A percentile compares a stretch with the other conserved stretches of the same genome.
phyloP scores from a whole-genome alignment of 345 rosid genomes.

The Hibiscus trionum region DNA sequence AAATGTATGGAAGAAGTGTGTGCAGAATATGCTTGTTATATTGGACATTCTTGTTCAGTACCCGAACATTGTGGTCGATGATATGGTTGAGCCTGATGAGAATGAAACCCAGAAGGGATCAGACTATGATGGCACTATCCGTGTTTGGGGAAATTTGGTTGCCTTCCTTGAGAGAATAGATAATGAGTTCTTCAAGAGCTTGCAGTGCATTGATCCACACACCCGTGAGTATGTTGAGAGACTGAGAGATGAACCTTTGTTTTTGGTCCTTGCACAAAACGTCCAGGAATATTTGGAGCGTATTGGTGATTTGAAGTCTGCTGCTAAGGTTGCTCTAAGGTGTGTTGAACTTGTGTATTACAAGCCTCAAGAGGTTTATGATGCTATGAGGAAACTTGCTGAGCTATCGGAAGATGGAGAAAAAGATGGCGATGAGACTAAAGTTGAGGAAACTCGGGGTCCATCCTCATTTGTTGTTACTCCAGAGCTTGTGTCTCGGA shows the following conservation, averaged over 20 bases:
- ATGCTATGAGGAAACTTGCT: conserved; percentile 88
- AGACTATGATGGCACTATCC: conserved; percentile 53
- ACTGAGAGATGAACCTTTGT: conserved; percentile 78
- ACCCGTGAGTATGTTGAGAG: conserved; percentile 90
- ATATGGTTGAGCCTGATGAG: conserved; percentile 75
- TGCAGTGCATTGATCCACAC: conserved; percentile 96
- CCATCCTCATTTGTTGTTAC: conserved; percentile 60
- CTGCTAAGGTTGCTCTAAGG: conserved; percentile 77
- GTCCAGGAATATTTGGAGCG: conserved; percentile 75
- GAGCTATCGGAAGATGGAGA: conserved; percentile 43
- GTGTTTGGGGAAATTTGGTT: conserved; percentile 85
- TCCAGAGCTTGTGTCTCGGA: conserved; percentile 80
- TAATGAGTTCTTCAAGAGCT: conserved; percentile 82
- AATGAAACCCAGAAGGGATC: conserved; percentile 77
- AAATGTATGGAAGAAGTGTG: conserved; percentile 86
- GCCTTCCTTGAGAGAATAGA: conserved; percentile 89
- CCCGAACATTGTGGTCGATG: conserved; percentile 67
- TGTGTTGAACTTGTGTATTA: conserved; percentile 83
- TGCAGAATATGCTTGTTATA: conserved; percentile 63
- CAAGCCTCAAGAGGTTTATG: conserved; percentile 91
- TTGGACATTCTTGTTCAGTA: conserved; percentile 79
- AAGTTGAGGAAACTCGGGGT: conserved; percentile 55
- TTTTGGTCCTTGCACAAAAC: conserved; percentile 78
- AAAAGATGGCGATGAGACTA: conserved; percentile 25
- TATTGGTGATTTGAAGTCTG: conserved; percentile 61